A percentile compares a stretch with the other conserved stretches of the same genome.
These are phyloP conservation scores for Carex scoparia DNA, from an alignment of 176 grass and related monocot genomes.

Conservation along the genomic window DNA sequence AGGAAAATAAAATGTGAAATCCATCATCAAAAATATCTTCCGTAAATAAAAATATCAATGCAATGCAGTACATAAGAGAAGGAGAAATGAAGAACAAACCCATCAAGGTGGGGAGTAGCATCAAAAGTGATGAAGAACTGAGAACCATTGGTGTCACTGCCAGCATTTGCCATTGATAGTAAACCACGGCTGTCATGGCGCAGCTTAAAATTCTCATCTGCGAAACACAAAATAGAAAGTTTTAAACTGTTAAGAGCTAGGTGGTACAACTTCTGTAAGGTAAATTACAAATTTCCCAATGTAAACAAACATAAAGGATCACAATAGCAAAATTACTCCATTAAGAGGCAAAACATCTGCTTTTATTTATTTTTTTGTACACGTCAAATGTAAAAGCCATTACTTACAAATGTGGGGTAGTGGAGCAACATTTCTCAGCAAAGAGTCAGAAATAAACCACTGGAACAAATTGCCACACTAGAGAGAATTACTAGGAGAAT, in stretches of 20 bases:
- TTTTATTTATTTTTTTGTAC: not conserved
- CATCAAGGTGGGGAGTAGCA: constrained; percentile 68
- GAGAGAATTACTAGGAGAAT: constrained; percentile 24
- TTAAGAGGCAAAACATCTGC: constrained; percentile 8
- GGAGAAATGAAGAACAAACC: constrained; percentile 36
- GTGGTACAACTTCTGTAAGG: not conserved
- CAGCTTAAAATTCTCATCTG: constrained; percentile 85
- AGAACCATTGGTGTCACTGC: constrained; percentile 62
- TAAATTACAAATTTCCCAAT: not conserved
- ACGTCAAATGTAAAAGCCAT: constrained; percentile 21
- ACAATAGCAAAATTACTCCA: constrained; percentile 12
- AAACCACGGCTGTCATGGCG: constrained; percentile 76
- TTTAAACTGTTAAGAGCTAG: not conserved
- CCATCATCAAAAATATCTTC: not conserved
- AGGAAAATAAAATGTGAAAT: not conserved
- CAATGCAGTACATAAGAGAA: not conserved
- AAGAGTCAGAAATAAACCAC: constrained; percentile 31
- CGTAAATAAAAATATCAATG: not conserved
- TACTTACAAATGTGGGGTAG: constrained; percentile 25
- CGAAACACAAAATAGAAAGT: constrained; percentile 33
- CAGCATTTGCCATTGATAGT: constrained; percentile 84
- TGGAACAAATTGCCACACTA: constrained; percentile 33
- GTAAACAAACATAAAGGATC: constrained; percentile 24
- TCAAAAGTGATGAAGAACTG: constrained; percentile 99
- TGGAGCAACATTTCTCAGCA: constrained; percentile 31